These are phyloP conservation scores for Aspergillus affinis DNA, from an alignment of 495 filamentous ascomycete genomes.

Conservation along the genomic window DNA sequence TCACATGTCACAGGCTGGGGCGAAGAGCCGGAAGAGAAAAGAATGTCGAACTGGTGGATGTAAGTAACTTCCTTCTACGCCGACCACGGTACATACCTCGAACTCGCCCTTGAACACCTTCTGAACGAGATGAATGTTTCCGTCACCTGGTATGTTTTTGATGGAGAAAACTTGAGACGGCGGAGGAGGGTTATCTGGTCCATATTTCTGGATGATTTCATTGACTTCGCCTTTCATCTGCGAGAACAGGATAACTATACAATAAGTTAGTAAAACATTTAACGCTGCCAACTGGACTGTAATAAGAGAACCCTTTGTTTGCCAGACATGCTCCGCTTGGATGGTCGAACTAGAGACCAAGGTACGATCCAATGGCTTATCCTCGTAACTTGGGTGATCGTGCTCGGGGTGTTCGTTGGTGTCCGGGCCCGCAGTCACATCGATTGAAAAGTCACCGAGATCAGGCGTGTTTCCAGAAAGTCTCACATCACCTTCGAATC, in stretches of 20 bases:
- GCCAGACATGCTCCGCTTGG: slow-evolving; percentile 74
- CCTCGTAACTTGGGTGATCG: slow-evolving; percentile 61
- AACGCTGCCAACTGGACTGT: neutral
- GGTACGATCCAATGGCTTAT: slow-evolving; percentile 74
- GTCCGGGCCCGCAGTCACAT: slow-evolving; percentile 67
- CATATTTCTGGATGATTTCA: slow-evolving; percentile 63
- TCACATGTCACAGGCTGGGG: slow-evolving; percentile 57
- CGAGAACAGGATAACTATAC: slow-evolving; percentile 63
- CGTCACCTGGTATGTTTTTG: slow-evolving; percentile 61
- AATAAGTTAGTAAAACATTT: slow-evolving; percentile 9
- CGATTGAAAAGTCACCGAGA: slow-evolving; percentile 82
- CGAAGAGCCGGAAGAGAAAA: slow-evolving; percentile 82
- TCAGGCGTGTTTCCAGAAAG: slow-evolving; percentile 70
- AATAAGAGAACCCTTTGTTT: slow-evolving; percentile 63
- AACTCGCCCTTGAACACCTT: slow-evolving; percentile 90
- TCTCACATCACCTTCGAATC: slow-evolving; percentile 71
- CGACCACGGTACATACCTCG: slow-evolving; percentile 47
- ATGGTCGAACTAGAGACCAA: slow-evolving; percentile 69
- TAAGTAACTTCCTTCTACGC: neutral
- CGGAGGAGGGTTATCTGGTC: slow-evolving; percentile 70
- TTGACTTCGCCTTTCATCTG: slow-evolving; percentile 78
- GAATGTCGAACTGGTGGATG: slow-evolving; percentile 72
- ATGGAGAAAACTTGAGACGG: slow-evolving; percentile 85
- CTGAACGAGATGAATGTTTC: slow-evolving; percentile 87
- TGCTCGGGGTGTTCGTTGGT: slow-evolving; percentile 61